These are phyloP conservation scores for Penicillium hordei DNA, from an alignment of 2,329 filamentous ascomycete species.

Conservation along the genomic window DNA sequence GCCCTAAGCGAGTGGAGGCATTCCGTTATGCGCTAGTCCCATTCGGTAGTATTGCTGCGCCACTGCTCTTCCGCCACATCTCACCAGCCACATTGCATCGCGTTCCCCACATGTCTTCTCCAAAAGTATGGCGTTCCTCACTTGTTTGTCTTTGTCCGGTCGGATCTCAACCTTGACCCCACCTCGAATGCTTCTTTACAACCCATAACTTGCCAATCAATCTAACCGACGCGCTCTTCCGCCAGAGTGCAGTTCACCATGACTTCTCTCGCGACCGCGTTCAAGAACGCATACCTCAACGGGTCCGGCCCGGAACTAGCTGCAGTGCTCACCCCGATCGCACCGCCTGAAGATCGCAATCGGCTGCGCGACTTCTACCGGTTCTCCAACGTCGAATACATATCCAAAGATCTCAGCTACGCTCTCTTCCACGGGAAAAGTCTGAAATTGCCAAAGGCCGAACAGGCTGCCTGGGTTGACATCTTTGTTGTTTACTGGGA, in stretches of 20 bases:
- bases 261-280: conserved; percentile 72
- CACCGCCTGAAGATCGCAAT: conserved; percentile 61
- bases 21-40: conserved; percentile 30
- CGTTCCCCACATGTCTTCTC: conserved; percentile 15
- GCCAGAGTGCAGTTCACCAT: conserved; percentile 48
- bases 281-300: conserved; percentile 64
- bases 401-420: conserved; percentile 69
- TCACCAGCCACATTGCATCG: conserved; percentile 12
- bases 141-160: conserved; percentile 1
- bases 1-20: conserved; percentile 42
- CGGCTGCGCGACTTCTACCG: conserved; percentile 70
- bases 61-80: not conserved
- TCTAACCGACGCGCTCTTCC: not conserved
- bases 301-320: conserved; percentile 73
- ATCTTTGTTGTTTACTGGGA: conserved; percentile 85
- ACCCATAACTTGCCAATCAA: not conserved
- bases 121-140: conserved; percentile 7
- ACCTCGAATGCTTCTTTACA: not conserved
- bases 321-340: conserved; percentile 69
- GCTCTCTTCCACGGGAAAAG: conserved; percentile 63
- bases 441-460: conserved; percentile 60
- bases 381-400: conserved; percentile 65
- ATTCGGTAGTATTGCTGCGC: conserved; percentile 10
- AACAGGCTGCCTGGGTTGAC: conserved; percentile 80
- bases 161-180: not conserved